Evolutionary conservation across 2,329 filamentous ascomycete genomes (phyloP), one percentile per base, ranked within the genome.

Genomic region (Fusarium paranaense): DNA sequence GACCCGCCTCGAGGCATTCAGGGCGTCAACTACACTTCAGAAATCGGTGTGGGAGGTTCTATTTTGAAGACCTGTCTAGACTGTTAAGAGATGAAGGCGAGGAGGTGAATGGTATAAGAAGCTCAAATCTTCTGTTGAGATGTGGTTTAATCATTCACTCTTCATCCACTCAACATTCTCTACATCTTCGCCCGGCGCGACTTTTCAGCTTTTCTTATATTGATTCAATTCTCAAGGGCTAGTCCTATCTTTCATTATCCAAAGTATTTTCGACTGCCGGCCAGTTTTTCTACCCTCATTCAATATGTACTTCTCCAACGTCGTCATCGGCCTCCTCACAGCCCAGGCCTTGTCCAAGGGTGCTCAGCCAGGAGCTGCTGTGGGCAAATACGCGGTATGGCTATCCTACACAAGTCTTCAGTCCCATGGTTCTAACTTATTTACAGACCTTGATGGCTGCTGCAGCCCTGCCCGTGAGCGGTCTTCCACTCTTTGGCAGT

Each of bases 71-170:
- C 5, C 25, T 10, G 11, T 30, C 16, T 25, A 52, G 18, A 25
- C 22, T 52, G 22, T 4, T 52, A 10, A 27, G 18, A 52, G 47
- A 32, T 22, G 25, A 47, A 5, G 13, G 7, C 4, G 22, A 16
- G 20, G 25, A 50, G 22, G 45, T 50, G 30, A 40, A 70, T 66
- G 70, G 65, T 72, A 72, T 72, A 72, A 72, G 65, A 73, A 54
- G 30, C 22, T 20, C 37, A 16, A 16, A 14, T 33, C 6, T 35
- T 59, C 27, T 20, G 42, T 10, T 37, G 20, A 33, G 6, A n/a
- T 42, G 11, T 25, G 5, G 9, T 54, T 18, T 59, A 3, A 33
- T 35, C 58, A 64, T 33, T 45, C 32, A 56, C 61, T 32, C 30
- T 56, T 47, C 35, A 50, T 25, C 47, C 40, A n/a, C 14, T 35